phyloP scores from a whole-genome alignment of 2,329 filamentous ascomycete genomes.

The Calonectria hawksworthii region DNA sequence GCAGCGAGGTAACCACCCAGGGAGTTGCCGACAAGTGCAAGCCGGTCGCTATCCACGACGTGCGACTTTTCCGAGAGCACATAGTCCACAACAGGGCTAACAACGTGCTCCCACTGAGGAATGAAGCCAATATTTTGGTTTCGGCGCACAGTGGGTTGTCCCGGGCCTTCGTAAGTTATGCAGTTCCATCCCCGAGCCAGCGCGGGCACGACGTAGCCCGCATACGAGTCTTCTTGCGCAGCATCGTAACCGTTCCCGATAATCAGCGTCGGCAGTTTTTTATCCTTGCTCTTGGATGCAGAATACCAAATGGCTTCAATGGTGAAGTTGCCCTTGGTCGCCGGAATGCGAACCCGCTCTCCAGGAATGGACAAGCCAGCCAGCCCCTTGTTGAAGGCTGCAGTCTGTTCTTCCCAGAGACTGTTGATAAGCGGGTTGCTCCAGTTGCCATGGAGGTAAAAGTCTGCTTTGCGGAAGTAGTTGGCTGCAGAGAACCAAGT shows the following conservation, averaged over 20 bases:
- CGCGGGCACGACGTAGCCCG: conserved; percentile 50
- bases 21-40: conserved; percentile 57
- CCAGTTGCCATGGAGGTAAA: conserved; percentile 57
- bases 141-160: conserved; percentile 57
- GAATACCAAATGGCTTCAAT: conserved; percentile 54
- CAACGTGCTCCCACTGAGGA: conserved; percentile 59
- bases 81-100: conserved; percentile 57
- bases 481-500: conserved; percentile 54
- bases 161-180: conserved; percentile 62
- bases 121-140: conserved; percentile 59
- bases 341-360: conserved; percentile 50
- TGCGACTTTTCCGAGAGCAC: conserved; percentile 35
- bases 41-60: conserved; percentile 48
- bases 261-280: conserved; percentile 54
- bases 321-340: conserved; percentile 46
- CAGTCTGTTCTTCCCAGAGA: conserved; percentile 53
- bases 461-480: conserved; percentile 59
- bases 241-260: conserved; percentile 60
- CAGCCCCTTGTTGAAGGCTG: conserved; percentile 56
- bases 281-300: conserved; percentile 30
- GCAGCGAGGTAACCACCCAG: conserved; percentile 57
- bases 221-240: conserved; percentile 59
- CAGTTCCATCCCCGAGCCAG: conserved; percentile 58
- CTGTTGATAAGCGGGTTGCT: conserved; percentile 55
- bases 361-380: conserved; percentile 52